phyloP scores from a whole-genome alignment of 768 basidiomycete genomes.

The Podaxis sp. region DNA sequence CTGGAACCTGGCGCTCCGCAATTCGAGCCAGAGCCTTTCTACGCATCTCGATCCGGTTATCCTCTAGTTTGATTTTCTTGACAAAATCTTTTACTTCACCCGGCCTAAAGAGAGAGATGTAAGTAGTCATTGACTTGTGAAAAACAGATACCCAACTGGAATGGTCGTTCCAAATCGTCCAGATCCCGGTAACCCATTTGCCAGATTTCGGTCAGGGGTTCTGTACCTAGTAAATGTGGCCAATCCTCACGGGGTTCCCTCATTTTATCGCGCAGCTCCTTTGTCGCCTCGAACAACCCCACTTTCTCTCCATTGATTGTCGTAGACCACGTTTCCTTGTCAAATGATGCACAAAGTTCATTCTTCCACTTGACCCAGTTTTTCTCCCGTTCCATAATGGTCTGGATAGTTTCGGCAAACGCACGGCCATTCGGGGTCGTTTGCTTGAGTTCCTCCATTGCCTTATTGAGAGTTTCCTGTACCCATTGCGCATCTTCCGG shows the following conservation, averaged over 20 bases:
- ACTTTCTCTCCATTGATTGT: conserved; percentile 48
- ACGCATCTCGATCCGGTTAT: conserved; percentile 56
- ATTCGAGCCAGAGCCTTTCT: conserved; percentile 36
- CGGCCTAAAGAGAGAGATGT: conserved; percentile 38
- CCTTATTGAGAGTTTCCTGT: conserved; percentile 62
- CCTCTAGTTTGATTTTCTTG: conserved; percentile 67
- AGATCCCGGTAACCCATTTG: conserved; percentile 73
- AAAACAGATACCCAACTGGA: conserved; percentile 47
- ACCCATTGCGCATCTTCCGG: conserved; percentile 72
- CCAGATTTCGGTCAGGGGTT: conserved; percentile 79
- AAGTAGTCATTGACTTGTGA: conserved; percentile 10
- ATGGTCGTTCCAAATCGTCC: conserved; percentile 59
- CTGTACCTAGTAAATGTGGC: conserved; percentile 65
- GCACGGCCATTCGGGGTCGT: conserved; percentile 76
- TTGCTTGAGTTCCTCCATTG: conserved; percentile 59
- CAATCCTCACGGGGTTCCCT: conserved; percentile 58
- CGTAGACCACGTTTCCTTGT: conserved; percentile 62
- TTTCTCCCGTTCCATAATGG: conserved; percentile 77
- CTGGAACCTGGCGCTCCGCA: conserved; percentile 28
- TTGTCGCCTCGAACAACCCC: conserved; percentile 64
- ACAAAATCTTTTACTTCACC: conserved; percentile 76
- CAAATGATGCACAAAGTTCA: conserved; percentile 75
- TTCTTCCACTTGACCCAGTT: conserved; percentile 94
- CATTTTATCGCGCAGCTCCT: conserved; percentile 48
- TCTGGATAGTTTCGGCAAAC: conserved; percentile 71